Conservation (phyloP, 2,329 filamentous ascomycete species). For the Ceratocystis albifundus region DNA sequence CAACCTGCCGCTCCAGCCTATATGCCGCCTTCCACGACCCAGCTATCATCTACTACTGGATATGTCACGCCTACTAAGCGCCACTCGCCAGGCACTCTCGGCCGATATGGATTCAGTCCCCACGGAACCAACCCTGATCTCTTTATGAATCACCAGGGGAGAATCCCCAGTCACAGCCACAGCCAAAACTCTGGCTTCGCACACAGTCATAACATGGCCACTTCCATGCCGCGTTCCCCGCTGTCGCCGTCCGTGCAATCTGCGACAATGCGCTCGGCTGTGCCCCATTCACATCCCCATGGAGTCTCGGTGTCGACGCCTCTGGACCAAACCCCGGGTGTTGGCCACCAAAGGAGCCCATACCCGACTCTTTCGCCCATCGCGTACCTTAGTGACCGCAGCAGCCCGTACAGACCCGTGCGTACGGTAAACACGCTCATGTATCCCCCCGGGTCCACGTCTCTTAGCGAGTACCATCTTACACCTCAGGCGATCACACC, state of each 20-base stretch:
- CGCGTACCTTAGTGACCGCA: slow-evolving; percentile 73
- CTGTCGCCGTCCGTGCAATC: slow-evolving; percentile 25
- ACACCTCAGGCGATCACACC: slow-evolving; percentile 43
- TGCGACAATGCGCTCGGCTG: slow-evolving; percentile 6
- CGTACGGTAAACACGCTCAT: slow-evolving; percentile 83
- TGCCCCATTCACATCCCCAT: slow-evolving; percentile 11
- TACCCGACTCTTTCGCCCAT: slow-evolving; percentile 57
- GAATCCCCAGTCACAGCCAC: background rate
- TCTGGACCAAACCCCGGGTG: background rate
- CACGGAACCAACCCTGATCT: background rate
- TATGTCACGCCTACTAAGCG: slow-evolving; percentile 44
- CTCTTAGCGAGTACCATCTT: slow-evolving; percentile 62
- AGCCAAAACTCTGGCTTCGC: background rate
- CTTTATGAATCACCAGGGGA: slow-evolving; percentile 2
- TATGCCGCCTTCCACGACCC: slow-evolving; percentile 16
- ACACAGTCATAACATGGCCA: background rate
- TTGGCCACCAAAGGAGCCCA: slow-evolving; percentile 15
- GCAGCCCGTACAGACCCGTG: slow-evolving; percentile 86
- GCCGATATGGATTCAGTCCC: slow-evolving; percentile 30
- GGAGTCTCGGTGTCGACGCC: slow-evolving; percentile 3
- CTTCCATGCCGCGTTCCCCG: slow-evolving; percentile 47
- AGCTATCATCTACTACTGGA: slow-evolving; percentile 22
- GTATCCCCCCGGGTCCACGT: slow-evolving; percentile 70
- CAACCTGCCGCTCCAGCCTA: slow-evolving; percentile 10
- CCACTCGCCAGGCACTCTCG: slow-evolving; percentile 41